Evolutionary conservation across 164 flowering plant genomes (phyloP).

Genomic region (Chimonanthus praecox): DNA sequence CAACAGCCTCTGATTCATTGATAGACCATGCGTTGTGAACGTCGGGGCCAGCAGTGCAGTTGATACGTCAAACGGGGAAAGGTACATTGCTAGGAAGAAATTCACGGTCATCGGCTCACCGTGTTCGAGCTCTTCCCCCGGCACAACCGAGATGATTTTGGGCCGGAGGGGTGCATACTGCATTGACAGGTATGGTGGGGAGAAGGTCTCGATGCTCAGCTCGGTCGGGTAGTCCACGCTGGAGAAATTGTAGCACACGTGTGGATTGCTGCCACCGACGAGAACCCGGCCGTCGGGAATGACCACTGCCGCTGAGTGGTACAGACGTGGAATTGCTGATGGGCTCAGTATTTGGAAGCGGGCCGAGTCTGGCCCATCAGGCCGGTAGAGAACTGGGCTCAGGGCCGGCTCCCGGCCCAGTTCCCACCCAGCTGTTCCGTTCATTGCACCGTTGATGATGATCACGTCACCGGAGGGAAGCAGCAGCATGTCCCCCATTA

Average conservation of each 20-base stretch:
- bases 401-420: constrained; percentile 32
- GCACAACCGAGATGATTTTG: constrained; percentile 22
- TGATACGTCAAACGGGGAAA: constrained; percentile 15
- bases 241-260: constrained; percentile 25
- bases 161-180: constrained; percentile 21
- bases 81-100: too few species aligned
- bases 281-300: constrained; percentile 48
- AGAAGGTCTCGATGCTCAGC: constrained; percentile 42
- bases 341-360: constrained; percentile 35
- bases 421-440: constrained; percentile 54
- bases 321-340: constrained; percentile 33
- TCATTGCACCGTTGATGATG: constrained; percentile 41
- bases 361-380: constrained; percentile 17
- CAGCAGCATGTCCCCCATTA: constrained; percentile 58
- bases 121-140: constrained; percentile 1
- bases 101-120: too few species aligned
- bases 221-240: constrained; percentile 42
- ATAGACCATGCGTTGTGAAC: constrained; percentile 45
- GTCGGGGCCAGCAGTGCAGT: constrained; percentile 47
- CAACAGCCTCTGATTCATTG: constrained; percentile 49
- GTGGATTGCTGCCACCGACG: constrained; percentile 56
- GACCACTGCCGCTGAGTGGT: constrained; percentile 45
- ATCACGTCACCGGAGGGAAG: constrained; percentile 45
- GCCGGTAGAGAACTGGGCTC: constrained; percentile 37
- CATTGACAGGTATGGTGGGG: constrained; percentile 34